Evolutionary conservation across 2,329 filamentous ascomycete genomes (phyloP).

Genomic region (Fusarium beomiforme): DNA sequence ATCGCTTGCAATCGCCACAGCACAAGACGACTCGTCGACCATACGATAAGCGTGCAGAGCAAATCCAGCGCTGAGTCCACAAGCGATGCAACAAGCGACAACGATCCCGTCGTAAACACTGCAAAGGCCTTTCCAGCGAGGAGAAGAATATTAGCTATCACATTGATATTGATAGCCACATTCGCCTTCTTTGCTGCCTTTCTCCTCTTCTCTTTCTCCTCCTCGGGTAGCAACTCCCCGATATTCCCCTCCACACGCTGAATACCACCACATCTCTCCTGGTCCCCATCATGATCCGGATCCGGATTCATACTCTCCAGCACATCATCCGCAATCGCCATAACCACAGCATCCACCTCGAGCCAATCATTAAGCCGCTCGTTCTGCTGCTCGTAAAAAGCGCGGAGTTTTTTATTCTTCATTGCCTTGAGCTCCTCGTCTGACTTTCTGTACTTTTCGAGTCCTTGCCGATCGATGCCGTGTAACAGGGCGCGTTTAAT

Average conservation of each 20-base stretch:
- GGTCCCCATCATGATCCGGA: constrained; percentile 48
- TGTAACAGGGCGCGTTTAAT: constrained; percentile 46
- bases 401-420: constrained; percentile 43
- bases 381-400: constrained; percentile 46
- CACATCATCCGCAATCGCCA: constrained; percentile 48
- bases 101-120: constrained; percentile 79
- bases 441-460: constrained; percentile 46
- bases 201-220: constrained; percentile 43
- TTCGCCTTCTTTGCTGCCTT: constrained; percentile 39
- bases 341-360: constrained; percentile 48
- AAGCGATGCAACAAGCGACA: constrained; percentile 79
- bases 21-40: constrained; percentile 77
- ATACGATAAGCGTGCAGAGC: constrained; percentile 81
- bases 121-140: constrained; percentile 79
- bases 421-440: constrained; percentile 43
- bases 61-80: constrained; percentile 83
- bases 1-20: constrained; percentile 58
- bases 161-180: constrained; percentile 84
- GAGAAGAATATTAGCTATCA: constrained; percentile 77
- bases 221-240: constrained; percentile 45
- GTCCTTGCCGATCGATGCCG: constrained; percentile 42
- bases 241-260: constrained; percentile 46
- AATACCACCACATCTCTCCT: constrained; percentile 44
- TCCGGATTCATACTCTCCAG: constrained; percentile 50
- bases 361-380: constrained; percentile 48